phyloP scores from a whole-genome alignment of 176 grass and related monocot species.

The Zizania latifolia region DNA sequence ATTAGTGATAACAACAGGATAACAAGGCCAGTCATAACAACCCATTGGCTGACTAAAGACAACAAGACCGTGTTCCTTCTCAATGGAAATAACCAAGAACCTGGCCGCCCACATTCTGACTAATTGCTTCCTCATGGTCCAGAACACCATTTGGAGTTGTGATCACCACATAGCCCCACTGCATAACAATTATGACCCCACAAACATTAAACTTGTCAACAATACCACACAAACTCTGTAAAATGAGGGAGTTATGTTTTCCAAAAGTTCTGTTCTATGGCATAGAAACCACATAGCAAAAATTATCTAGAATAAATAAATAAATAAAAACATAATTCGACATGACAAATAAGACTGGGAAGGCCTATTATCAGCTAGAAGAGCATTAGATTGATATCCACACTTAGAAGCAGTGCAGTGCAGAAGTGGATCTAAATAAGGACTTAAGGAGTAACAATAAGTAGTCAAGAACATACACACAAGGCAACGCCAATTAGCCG shows the following conservation, averaged over 20 bases:
- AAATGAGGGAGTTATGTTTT: background rate
- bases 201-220: background rate
- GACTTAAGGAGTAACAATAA: background rate
- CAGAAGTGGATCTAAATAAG: background rate
- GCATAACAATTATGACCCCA: constrained; percentile 27
- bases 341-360: background rate
- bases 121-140: constrained; percentile 95
- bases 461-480: background rate
- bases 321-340: background rate
- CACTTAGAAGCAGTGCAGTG: background rate
- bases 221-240: background rate
- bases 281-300: background rate
- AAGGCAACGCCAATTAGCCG: background rate
- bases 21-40: background rate
- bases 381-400: background rate
- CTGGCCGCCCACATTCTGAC: constrained; percentile 81
- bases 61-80: background rate
- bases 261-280: background rate
- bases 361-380: background rate
- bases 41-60: background rate
- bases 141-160: constrained; percentile 84
- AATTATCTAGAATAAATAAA: background rate
- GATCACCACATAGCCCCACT: constrained; percentile 97
- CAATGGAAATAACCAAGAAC: constrained; percentile 93
- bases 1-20: constrained; percentile 1